These are phyloP conservation scores for Xerocomellus chrysenteron DNA, from an alignment of 768 basidiomycete genomes.

Conservation along the genomic window DNA sequence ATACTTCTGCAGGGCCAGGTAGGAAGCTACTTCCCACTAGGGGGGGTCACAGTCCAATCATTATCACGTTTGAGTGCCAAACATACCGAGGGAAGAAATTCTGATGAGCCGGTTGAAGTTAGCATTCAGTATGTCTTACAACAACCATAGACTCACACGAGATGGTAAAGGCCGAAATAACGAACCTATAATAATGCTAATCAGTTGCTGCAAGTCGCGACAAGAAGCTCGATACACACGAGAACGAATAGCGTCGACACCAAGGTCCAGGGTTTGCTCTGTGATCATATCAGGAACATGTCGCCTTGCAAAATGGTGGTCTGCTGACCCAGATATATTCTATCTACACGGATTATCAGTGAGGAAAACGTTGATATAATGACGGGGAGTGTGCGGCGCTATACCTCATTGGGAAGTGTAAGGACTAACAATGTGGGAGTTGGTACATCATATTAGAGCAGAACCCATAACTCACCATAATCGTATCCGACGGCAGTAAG, in stretches of 20 bases:
- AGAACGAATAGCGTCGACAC: slow-evolving; percentile 5
- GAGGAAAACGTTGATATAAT: not conserved
- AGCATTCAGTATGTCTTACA: not conserved
- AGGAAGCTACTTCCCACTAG: slow-evolving; percentile 10
- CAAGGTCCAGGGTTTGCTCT: not conserved
- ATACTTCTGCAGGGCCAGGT: slow-evolving; percentile 5
- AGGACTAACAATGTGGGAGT: not conserved
- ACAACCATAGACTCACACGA: not conserved
- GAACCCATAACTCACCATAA: not conserved
- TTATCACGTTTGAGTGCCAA: not conserved
- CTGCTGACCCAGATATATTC: not conserved
- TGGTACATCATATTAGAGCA: not conserved
- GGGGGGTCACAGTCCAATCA: not conserved
- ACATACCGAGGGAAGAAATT: slow-evolving; percentile 1
- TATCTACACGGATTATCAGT: not conserved
- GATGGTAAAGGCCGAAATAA: not conserved
- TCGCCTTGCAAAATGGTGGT: not conserved
- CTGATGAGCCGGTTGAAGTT: not conserved
- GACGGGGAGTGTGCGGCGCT: not conserved
- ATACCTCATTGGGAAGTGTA: slow-evolving; percentile 11
- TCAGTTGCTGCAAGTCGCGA: not conserved
- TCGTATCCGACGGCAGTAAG: slow-evolving; percentile 7
- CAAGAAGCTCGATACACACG: not conserved
- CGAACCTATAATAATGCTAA: not conserved
- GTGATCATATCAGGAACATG: not conserved